phyloP scores from a whole-genome alignment of 176 grass and related monocot genomes.

The Bolboschoenus planiculmis region DNA sequence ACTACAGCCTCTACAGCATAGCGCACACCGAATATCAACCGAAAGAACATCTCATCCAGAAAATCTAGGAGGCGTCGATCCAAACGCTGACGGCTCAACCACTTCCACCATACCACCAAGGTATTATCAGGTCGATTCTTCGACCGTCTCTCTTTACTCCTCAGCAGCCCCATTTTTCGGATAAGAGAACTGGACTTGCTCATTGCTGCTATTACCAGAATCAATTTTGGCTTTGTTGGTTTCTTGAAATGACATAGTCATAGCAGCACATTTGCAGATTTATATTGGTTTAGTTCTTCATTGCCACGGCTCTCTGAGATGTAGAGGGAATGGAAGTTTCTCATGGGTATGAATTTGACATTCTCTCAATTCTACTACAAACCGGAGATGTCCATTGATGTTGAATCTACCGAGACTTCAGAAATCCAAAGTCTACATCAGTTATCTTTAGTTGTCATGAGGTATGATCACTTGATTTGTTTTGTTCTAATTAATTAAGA shows the following conservation, averaged over 20 bases:
- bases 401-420: background rate
- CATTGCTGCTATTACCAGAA: background rate
- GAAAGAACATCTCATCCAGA: background rate
- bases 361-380: background rate
- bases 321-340: background rate
- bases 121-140: background rate
- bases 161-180: background rate
- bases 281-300: background rate
- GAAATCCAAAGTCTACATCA: background rate
- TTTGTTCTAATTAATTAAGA: background rate
- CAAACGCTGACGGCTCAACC: background rate
- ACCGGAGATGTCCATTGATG: background rate
- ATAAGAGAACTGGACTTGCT: background rate
- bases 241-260: background rate
- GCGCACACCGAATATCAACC: background rate
- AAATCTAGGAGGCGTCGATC: background rate
- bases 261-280: background rate
- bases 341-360: background rate
- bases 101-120: background rate
- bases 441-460: background rate
- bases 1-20: conserved; percentile 21
- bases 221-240: background rate
- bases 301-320: background rate
- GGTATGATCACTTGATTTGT: background rate
- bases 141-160: background rate